phyloP scores from a whole-genome alignment of 176 grass and related monocot genomes.

The Canna indica region DNA sequence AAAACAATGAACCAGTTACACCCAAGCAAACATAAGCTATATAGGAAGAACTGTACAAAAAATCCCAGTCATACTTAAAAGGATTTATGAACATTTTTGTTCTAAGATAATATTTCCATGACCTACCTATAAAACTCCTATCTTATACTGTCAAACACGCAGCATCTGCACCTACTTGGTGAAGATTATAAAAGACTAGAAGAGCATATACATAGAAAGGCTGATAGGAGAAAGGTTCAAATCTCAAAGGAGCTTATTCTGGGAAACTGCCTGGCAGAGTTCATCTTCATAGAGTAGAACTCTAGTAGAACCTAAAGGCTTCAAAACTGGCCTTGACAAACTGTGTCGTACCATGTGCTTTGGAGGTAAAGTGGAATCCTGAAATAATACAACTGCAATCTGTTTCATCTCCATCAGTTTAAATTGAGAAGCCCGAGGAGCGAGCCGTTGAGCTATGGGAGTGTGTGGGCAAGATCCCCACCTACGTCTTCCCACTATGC shows the following conservation, averaged over 20 bases:
- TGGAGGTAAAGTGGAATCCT: conserved; percentile 40
- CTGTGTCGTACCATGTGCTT: conserved; percentile 48
- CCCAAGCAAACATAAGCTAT: too few species aligned
- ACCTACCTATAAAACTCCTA: too few species aligned
- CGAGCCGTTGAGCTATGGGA: conserved; percentile 60
- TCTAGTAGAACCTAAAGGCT: conserved; percentile 46
- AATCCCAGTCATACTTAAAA: too few species aligned
- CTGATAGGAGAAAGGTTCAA: too few species aligned
- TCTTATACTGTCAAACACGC: too few species aligned
- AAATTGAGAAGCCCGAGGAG: conserved; percentile 29
- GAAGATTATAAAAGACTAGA: too few species aligned
- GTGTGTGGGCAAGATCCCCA: conserved; percentile 41
- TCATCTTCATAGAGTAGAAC: conserved; percentile 77
- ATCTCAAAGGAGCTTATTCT: conserved; percentile 97
- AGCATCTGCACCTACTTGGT: too few species aligned
- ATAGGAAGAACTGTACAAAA: too few species aligned
- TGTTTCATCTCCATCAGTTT: conserved; percentile 54
- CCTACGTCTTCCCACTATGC: conserved; percentile 45
- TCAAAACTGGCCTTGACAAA: conserved; percentile 56
- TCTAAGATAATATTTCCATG: too few species aligned
- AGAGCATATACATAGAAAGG: too few species aligned
- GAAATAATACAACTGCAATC: conserved; percentile 81
- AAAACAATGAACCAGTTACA: too few species aligned
- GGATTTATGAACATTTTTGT: too few species aligned
- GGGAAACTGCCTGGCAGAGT: conserved; percentile 80